These are phyloP conservation scores for Ceratonia siliqua DNA, from an alignment of 306 rosid genomes.

Conservation along the genomic window DNA sequence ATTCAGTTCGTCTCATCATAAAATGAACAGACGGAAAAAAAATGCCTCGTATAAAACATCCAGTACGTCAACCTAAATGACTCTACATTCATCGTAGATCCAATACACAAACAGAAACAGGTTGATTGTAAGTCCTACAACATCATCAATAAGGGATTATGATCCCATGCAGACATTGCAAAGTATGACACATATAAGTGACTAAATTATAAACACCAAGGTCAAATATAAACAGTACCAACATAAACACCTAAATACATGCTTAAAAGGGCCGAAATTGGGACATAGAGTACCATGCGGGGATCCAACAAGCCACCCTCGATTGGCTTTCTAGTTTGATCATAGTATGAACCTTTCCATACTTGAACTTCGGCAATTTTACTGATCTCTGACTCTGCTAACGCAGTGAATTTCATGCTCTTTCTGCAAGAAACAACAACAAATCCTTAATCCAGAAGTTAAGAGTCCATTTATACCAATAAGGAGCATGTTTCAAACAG, in stretches of 20 bases:
- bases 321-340: conserved; percentile 37
- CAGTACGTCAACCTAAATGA: neutral
- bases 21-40: neutral
- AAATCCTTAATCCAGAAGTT: neutral
- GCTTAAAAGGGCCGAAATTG: neutral
- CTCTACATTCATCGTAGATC: neutral
- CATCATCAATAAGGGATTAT: neutral
- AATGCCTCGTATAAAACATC: neutral
- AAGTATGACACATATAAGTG: neutral
- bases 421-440: conserved; percentile 48
- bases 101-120: neutral
- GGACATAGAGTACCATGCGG: conserved; percentile 57
- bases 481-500: neutral
- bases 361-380: conserved; percentile 78
- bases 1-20: neutral
- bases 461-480: neutral
- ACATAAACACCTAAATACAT: neutral
- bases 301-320: conserved; percentile 79
- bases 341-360: conserved; percentile 57
- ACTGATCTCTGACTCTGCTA: conserved; percentile 67
- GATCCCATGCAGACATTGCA: neutral
- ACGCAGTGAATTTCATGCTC: conserved; percentile 59
- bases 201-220: conserved; percentile 3
- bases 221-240: neutral
- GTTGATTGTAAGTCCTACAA: neutral